phyloP scores from a whole-genome alignment of 2,329 filamentous ascomycete genomes.

The Paramyrothecium sp. region DNA sequence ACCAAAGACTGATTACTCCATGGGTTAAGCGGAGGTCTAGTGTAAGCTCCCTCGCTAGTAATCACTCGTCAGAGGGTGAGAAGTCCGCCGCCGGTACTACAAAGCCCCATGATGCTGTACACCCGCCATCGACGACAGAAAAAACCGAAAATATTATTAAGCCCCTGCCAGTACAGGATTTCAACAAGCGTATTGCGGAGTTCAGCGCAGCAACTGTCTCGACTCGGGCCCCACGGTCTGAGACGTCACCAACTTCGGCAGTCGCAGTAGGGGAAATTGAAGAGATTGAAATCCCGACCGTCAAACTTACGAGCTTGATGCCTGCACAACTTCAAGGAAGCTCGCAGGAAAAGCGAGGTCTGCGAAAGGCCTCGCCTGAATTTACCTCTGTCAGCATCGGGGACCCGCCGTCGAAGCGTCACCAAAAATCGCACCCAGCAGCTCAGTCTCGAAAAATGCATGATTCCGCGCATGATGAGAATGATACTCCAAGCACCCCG shows the following conservation, averaged over 20 bases:
- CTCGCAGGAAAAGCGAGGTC: conserved; percentile 2
- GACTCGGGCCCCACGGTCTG: background rate
- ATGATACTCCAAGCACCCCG: too few species aligned
- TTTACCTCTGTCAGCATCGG: conserved; percentile 18
- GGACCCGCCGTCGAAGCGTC: conserved; percentile 9
- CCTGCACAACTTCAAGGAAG: conserved; percentile 6
- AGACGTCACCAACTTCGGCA: background rate
- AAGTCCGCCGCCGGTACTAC: background rate
- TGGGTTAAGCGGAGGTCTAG: conserved; percentile 30
- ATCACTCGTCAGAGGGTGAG: background rate
- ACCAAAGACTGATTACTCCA: conserved; percentile 39
- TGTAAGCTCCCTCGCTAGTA: background rate
- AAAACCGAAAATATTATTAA: conserved; percentile 4
- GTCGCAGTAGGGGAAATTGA: background rate
- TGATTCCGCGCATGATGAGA: background rate
- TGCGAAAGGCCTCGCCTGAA: too few species aligned
- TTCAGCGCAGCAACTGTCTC: conserved; percentile 2
- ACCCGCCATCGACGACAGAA: background rate
- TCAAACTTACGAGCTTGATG: conserved; percentile 7
- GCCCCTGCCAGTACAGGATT: conserved; percentile 27
- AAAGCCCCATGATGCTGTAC: background rate
- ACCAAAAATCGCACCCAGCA: background rate
- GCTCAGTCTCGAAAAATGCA: background rate
- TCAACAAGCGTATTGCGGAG: conserved; percentile 32
- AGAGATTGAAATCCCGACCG: conserved; percentile 16